Percentiles rank a stretch among this genome's conserved stretches.
phyloP scores from a whole-genome alignment of 768 basidiomycete species.

The Cubamyces sp. region DNA sequence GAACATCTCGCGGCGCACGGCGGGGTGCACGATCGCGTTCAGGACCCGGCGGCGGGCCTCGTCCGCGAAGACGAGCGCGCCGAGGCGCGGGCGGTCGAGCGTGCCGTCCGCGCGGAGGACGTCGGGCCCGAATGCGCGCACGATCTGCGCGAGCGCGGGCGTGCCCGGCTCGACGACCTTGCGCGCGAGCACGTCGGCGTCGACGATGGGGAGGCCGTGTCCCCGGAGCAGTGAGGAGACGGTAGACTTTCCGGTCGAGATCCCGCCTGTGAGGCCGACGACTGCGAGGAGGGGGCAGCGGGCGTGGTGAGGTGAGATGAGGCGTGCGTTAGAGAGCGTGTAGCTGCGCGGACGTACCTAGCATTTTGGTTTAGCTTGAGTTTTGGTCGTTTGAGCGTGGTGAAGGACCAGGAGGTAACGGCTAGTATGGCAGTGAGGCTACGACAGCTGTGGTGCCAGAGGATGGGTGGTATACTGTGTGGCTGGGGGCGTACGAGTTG shows the following conservation, averaged over 20 bases:
- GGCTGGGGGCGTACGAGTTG: not conserved
- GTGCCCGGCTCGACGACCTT: conserved; percentile 86
- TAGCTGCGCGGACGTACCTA: conserved; percentile 8
- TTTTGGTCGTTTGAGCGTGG: not conserved
- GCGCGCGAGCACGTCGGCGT: conserved; percentile 90
- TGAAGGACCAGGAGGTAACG: not conserved
- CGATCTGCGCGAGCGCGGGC: conserved; percentile 67
- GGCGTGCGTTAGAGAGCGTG: not conserved
- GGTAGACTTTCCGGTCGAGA: conserved; percentile 95
- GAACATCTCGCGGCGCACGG: conserved; percentile 80
- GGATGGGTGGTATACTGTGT: not conserved
- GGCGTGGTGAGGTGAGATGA: not conserved
- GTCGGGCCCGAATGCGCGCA: conserved; percentile 67
- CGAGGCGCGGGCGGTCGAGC: conserved; percentile 83
- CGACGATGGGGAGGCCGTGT: conserved; percentile 80
- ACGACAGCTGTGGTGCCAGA: not conserved
- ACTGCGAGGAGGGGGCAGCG: conserved; percentile 49
- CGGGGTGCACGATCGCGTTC: conserved; percentile 90
- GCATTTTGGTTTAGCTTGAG: conserved; percentile 9
- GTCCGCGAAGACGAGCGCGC: conserved; percentile 84
- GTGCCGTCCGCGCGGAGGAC: conserved; percentile 70
- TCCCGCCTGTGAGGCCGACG: conserved; percentile 94
- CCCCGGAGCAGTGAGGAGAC: conserved; percentile 75
- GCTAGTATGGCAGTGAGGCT: not conserved
- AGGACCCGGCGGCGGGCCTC: conserved; percentile 68